Base-by-base conservation (phyloP, 2,329 filamentous ascomycete genomes). In the Colletotrichum viniferum region DNA sequence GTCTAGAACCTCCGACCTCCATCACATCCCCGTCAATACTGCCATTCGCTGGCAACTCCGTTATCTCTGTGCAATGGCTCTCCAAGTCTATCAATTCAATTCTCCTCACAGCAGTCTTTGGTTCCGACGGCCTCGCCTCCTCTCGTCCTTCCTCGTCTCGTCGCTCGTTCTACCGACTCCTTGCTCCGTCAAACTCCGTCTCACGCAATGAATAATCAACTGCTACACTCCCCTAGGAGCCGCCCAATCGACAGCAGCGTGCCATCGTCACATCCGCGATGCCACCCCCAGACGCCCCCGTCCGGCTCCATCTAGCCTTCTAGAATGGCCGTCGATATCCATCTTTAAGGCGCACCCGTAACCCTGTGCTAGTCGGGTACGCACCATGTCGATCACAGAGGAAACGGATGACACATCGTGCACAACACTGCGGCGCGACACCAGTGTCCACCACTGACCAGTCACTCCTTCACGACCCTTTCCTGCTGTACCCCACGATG, bases 331-430 rank as follows among this genome's bases (percentile, higher is more conserved):
- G 63, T 7, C 13, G 14, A 66, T 62, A 55, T 61, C 63, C 69
- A 75, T 61, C 56, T n/a, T n/a, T 36, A 58, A 28, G 36, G 48
- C 36, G 26, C 30, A 36, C 26, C 52, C 36, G 61, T 36, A 28
- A 65, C 48, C 52, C 61, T 65, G 68, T 61, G 68, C 26, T 24
- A 66, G 62, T 43, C 55, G 28, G 55, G 34, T 52, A 52, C 67
- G 55, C 55, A 52, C 26, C 67, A 24, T 74, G 68, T 32, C 48
- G 34, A 55, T 62, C 21, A 65, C 52, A 52, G 61, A 34, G n/a
- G 38, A 55, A 32, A 65, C 56, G 63, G 69, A 73, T 73, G 73
- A 73, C 69, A 75, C 73, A 73, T 64, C 63, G 69, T 68, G 43
- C 43, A 58, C 63, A 36, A 60, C 69, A 34, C 43, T 21, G 56